Percentiles rank a stretch among this genome's conserved stretches.
These are phyloP conservation scores for Citrus sinensis DNA, from an alignment of 345 rosid species.

Conservation along the genomic window DVS_A1.0 CM039165.1:36672001-36672500, in stretches of 20 bases:
- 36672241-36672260: neutral
- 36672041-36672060: constrained; percentile 54
- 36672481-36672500: neutral
- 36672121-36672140: constrained; percentile 96
- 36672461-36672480: neutral
- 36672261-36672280: constrained; percentile 56
- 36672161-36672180: constrained; percentile 80
- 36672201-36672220: constrained; percentile 6
- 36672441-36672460: neutral
- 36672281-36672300: constrained; percentile 84
- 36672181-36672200: constrained; percentile 14
- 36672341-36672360: constrained; percentile 59
- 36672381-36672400: neutral
- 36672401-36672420: neutral
- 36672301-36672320: constrained; percentile 68
- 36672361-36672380: neutral
- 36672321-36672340: constrained; percentile 79
- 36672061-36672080: constrained; percentile 45
- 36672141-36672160: constrained; percentile 91
- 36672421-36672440: neutral
- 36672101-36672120: constrained; percentile 91
- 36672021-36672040: constrained; percentile 32
- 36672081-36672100: constrained; percentile 51
- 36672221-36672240: neutral
- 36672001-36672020: constrained; percentile 39